phyloP scores from a whole-genome alignment of 2,329 filamentous ascomycete genomes.

The Domatiomyces catenatus region DNA sequence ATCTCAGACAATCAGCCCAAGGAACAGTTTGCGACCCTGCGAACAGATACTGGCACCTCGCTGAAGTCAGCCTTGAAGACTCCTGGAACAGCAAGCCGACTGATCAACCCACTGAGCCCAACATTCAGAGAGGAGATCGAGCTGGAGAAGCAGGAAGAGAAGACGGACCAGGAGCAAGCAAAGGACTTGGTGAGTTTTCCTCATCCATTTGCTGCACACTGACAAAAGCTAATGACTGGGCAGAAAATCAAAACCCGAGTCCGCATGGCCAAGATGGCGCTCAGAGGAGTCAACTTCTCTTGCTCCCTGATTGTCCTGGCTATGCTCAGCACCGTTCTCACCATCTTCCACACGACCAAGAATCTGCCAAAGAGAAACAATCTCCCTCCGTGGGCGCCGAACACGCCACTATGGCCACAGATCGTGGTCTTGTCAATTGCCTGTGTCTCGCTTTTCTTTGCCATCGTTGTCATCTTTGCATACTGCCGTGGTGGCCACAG shows the following conservation, averaged over 20 bases:
- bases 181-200: slow-evolving; percentile 61
- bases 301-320: slow-evolving; percentile 89
- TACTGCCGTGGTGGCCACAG: slow-evolving; percentile 82
- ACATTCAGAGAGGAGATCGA: slow-evolving; percentile 80
- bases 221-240: slow-evolving; percentile 24
- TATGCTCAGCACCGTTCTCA: slow-evolving; percentile 75
- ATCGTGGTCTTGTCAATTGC: slow-evolving; percentile 65
- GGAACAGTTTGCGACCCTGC: slow-evolving; percentile 39
- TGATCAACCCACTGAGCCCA: slow-evolving; percentile 70
- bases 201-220: slow-evolving; percentile 1
- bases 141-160: slow-evolving; percentile 67
- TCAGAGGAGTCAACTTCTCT: slow-evolving; percentile 92
- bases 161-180: slow-evolving; percentile 73
- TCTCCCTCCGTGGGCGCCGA: slow-evolving; percentile 67
- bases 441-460: slow-evolving; percentile 64
- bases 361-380: slow-evolving; percentile 58
- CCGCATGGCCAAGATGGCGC: slow-evolving; percentile 80
- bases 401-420: slow-evolving; percentile 78
- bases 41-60: slow-evolving; percentile 28
- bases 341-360: slow-evolving; percentile 83
- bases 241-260: slow-evolving; percentile 89
- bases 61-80: slow-evolving; percentile 83
- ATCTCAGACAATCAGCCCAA: slow-evolving; percentile 44
- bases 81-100: slow-evolving; percentile 63
- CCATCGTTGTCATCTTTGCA: slow-evolving; percentile 62